These are phyloP conservation scores for Trypethelium eluteriae DNA, from an alignment of 495 filamentous ascomycete genomes.

Conservation along the genomic window DNA sequence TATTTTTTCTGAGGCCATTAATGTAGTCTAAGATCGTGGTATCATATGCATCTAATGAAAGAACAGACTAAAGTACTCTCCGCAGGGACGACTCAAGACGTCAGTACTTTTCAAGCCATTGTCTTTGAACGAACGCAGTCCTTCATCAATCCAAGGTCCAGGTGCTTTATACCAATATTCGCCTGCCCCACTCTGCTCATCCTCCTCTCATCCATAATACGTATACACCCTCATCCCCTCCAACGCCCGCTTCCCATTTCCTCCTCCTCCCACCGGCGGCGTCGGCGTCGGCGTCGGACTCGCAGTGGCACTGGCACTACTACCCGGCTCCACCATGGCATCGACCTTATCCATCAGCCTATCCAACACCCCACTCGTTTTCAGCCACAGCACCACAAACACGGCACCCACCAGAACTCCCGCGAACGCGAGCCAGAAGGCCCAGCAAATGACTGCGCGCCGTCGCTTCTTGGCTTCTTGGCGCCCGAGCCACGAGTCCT, in stretches of 20 bases:
- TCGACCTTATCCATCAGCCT: neutral
- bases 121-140: no score
- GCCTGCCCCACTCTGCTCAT: neutral
- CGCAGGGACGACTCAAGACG: neutral
- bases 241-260: constrained; percentile 4
- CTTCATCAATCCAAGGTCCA: no score
- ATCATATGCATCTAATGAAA: neutral
- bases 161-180: neutral
- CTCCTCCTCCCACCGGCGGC: neutral
- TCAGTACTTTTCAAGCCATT: neutral
- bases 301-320: neutral
- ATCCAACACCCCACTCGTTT: constrained; percentile 27
- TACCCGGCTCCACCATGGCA: constrained; percentile 4
- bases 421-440: constrained; percentile 37
- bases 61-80: neutral
- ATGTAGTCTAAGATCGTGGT: constrained; percentile 11
- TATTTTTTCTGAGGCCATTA: neutral
- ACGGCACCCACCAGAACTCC: constrained; percentile 35
- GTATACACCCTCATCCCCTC: neutral
- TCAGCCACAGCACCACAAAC: constrained; percentile 32
- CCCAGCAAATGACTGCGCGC: constrained; percentile 34
- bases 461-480: constrained; percentile 33
- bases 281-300: constrained; percentile 5
- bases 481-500: constrained; percentile 39
- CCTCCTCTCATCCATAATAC: neutral